Conservation (phyloP, 2,329 filamentous ascomycete genomes). For the Aschersonia sp. region DNA sequence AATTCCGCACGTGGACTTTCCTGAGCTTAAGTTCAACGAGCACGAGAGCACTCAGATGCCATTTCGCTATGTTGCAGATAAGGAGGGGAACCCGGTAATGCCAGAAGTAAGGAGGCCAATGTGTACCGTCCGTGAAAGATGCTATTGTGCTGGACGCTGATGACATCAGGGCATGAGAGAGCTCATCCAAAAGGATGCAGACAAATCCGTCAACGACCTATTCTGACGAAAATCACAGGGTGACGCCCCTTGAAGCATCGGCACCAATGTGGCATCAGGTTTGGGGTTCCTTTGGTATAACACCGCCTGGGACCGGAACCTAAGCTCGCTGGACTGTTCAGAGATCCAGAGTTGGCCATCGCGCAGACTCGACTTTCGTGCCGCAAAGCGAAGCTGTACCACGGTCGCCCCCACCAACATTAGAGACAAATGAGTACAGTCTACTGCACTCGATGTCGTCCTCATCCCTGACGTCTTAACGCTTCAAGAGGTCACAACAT, state of each 20-base stretch:
- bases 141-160: conserved; percentile 8
- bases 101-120: conserved; percentile 51
- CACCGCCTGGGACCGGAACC: background rate
- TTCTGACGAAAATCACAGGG: conserved; percentile 31
- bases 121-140: background rate
- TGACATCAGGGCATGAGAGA: conserved; percentile 73
- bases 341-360: too few relatives aligned
- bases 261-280: background rate
- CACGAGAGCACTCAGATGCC: conserved; percentile 96
- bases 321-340: too few relatives aligned
- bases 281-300: background rate
- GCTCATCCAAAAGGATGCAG: conserved; percentile 82
- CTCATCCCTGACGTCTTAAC: too few relatives aligned
- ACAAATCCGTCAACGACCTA: conserved; percentile 80
- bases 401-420: too few relatives aligned
- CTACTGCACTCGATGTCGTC: too few relatives aligned
- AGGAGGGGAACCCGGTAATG: conserved; percentile 73
- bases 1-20: conserved; percentile 74
- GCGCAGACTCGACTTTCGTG: too few relatives aligned
- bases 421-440: too few relatives aligned
- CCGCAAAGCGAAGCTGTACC: too few relatives aligned
- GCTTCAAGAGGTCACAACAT: too few relatives aligned
- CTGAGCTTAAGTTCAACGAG: conserved; percentile 78
- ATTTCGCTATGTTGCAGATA: conserved; percentile 79
- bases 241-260: background rate